Conservation (phyloP, 2,329 filamentous ascomycete genomes). For the Pseudopyricularia javanii region DNA sequence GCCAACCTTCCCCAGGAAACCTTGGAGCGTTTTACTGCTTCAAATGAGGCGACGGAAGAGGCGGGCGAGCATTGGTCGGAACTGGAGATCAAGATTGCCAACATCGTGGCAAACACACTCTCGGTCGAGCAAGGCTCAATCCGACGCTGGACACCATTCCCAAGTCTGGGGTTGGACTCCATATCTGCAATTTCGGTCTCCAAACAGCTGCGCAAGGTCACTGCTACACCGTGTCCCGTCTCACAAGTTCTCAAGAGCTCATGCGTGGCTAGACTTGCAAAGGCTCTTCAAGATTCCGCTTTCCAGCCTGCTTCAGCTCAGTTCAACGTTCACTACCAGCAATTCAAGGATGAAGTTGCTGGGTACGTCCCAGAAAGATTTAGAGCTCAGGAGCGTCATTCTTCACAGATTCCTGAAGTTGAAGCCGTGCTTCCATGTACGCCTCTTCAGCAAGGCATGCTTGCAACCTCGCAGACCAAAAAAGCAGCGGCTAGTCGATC, state of each 20-base stretch:
- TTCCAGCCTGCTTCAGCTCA: neutral
- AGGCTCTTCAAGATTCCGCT: conserved; percentile 10
- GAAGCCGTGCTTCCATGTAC: conserved; percentile 61
- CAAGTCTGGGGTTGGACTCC: conserved; percentile 71
- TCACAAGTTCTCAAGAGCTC: conserved; percentile 58
- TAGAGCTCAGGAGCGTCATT: neutral
- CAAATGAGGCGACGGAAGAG: conserved; percentile 9
- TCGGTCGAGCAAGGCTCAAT: conserved; percentile 32
- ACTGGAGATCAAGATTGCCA: conserved; percentile 43
- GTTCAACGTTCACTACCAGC: neutral
- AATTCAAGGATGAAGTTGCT: neutral
- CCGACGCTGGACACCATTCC: conserved; percentile 57
- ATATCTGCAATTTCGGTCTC: conserved; percentile 66
- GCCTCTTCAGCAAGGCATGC: conserved; percentile 79
- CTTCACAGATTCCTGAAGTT: neutral
- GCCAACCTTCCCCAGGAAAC: conserved; percentile 24
- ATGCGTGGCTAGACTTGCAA: conserved; percentile 49
- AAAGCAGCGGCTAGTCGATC: conserved; percentile 14
- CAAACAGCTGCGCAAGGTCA: conserved; percentile 34
- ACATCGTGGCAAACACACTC: conserved; percentile 38
- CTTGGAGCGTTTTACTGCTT: neutral
- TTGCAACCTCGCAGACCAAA: conserved; percentile 40
- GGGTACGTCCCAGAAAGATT: neutral
- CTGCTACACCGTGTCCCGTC: conserved; percentile 43
- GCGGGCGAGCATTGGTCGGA: conserved; percentile 33